Percentiles rank a stretch among this genome's conserved stretches.
These are phyloP conservation scores for Zea mays DNA, from an alignment of 176 grass and related monocot species.

Conservation along the genomic window DNA sequence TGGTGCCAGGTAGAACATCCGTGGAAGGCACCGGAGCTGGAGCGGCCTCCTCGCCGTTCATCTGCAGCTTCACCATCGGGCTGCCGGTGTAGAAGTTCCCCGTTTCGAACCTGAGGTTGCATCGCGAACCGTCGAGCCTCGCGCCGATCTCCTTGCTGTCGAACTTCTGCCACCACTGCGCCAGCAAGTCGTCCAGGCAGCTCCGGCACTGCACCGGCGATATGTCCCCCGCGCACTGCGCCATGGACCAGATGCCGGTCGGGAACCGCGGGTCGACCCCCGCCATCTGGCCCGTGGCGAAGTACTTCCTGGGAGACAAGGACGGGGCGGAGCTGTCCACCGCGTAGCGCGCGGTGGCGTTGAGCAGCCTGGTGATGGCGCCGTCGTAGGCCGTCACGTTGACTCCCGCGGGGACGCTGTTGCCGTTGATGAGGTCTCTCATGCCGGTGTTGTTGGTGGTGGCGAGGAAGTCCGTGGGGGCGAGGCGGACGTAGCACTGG, in stretches of 20 bases:
- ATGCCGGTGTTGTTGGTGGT: constrained; percentile 22
- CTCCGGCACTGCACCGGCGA: constrained; percentile 11
- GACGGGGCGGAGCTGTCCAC: neutral
- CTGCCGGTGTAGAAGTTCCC: constrained; percentile 39
- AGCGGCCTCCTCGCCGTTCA: neutral
- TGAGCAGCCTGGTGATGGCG: constrained; percentile 33
- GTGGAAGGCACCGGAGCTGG: neutral
- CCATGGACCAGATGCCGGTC: constrained; percentile 45
- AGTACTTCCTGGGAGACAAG: neutral
- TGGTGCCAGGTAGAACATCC: neutral
- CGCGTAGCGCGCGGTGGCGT: constrained; percentile 22
- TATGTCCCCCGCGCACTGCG: constrained; percentile 62
- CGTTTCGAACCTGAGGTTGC: constrained; percentile 41
- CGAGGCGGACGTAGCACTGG: constrained; percentile 52
- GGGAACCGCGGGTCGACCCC: constrained; percentile 18
- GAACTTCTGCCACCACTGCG: neutral
- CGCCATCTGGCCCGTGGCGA: constrained; percentile 39
- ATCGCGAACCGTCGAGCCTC: constrained; percentile 37
- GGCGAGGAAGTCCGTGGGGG: constrained; percentile 40
- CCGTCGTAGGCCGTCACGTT: neutral
- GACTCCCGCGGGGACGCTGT: neutral
- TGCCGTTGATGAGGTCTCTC: neutral
- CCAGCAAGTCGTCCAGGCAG: constrained; percentile 37
- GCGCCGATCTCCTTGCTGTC: neutral
- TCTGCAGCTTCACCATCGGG: constrained; percentile 30